Base-by-base conservation (phyloP, 257 asterid genomes). In the Nicotiana undulata region DNA sequence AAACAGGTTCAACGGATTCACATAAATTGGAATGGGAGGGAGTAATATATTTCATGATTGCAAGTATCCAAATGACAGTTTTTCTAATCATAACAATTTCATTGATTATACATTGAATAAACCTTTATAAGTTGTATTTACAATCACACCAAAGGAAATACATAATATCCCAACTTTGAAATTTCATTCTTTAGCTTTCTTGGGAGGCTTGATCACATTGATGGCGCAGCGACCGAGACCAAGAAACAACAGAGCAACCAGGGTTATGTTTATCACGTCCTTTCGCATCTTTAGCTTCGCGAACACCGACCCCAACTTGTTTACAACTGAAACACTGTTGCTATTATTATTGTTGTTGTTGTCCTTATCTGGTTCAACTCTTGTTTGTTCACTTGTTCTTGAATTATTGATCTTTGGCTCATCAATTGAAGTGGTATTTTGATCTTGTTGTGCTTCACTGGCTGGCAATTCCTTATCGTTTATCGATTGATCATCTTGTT, bases 201-300 rank as follows among this genome's bases (percentile, higher is more conserved):
- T 72, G 12, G 77, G 79, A 81, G 83, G 78, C 88, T 88, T 85
- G 9, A 84, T 65, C 80, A 82, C 34, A 16, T 84, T 88, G 32
- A 58, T 61, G 22, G 86, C 26, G 20, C 79, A 86, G 17, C 86
- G 22, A 12, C 91, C 96, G 34, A 92, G 34, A 26, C 77, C 86
- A 77, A 90, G 79, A 46, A 85, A 90, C 75, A 87, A 46, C 5
- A 92, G 49, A 80, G 81, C 51, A 29, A 74, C 80, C 82, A 90
- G 15, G 77, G 77, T 82, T 31, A 79, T 87, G 22, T 32, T 70
- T 77, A 86, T 53, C 76, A 72, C 85, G 79, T 86, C 68, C 83
- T 88, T 84, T 59, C 86, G 82, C 86, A 63, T 86, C 92, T 80
- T 90, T 88, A 90, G 31, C 76, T 72, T 84, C 22, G 24, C 78